Base-by-base conservation (phyloP, 306 rosid genomes). In the Gynostemma pentaphyllum region DNA sequence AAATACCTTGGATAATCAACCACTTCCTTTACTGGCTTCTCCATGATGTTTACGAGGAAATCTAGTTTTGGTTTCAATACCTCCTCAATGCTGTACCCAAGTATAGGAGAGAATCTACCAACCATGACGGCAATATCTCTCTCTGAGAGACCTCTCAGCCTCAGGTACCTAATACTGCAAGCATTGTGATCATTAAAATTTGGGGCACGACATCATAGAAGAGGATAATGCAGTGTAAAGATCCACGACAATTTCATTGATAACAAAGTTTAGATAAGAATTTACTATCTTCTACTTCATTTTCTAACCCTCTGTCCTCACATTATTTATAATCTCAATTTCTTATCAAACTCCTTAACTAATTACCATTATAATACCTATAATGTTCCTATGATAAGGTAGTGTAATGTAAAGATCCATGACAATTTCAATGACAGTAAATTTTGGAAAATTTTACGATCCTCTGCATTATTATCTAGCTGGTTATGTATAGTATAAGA, bases 1-100 rank as follows among this genome's bases (percentile, higher is more conserved):
- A 91, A 88, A 72, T 80, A 85, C 77, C 96, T 80, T 11, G 98
- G 96, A 82, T 85, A 91, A 3, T 65, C 83, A 46, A 88, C 96
- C 81, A 85, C 83, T 9, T 85, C 96, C 62, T 50, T 75, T n/a
- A 82, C 52, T 11, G 95, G 80, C 78, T 78, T 91, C 76, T 81
- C 87, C 96, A 88, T 91, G 48, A 82, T 75, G 60, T 82, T 83
- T 62, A 85, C 66, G 2, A 91, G 80, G 74, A 91, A 91, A 52
- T 85, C 95, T 48, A 78, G 50, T 81, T 91, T 91, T 9, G 96
- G 98, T 60, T 73, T 77, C 82, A 88, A 44, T 62, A 91, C 98
- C 63, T 86, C 76, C 24, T 84, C 89, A 10, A 83, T 79, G 82
- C 85, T 79, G 75, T 91, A 91, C 28, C 98, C 95, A 1, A 88